phyloP scores from a whole-genome alignment of 768 basidiomycete species.

The Exsudoporus frostii region DNA sequence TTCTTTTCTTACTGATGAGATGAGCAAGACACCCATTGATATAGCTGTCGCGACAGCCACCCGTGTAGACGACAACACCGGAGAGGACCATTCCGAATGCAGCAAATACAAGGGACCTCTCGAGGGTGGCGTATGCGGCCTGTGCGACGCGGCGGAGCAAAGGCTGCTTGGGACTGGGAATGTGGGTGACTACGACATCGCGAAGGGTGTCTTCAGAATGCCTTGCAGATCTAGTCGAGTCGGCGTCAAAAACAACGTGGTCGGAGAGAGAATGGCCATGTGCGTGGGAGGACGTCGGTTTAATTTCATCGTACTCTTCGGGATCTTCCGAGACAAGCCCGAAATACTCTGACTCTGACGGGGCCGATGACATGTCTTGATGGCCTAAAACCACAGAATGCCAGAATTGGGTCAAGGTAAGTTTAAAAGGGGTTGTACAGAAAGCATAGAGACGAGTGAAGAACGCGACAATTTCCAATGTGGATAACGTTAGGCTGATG shows the following conservation, averaged over 20 bases:
- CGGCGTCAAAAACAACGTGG: conserved; percentile 47
- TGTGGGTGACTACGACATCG: conserved; percentile 31
- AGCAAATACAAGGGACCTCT: conserved; percentile 66
- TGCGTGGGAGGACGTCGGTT: conserved; percentile 32
- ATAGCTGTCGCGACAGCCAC: conserved; percentile 77
- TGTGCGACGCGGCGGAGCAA: conserved; percentile 43
- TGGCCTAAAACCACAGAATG: conserved; percentile 51
- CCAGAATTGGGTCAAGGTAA: conserved; percentile 54
- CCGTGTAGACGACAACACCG: conserved; percentile 81
- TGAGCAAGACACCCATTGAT: conserved; percentile 86
- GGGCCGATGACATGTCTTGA: conserved; percentile 31
- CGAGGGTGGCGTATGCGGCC: conserved; percentile 50
- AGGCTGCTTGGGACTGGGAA: conserved; percentile 14
- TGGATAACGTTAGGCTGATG: conserved; percentile 43
- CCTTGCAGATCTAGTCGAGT: conserved; percentile 39
- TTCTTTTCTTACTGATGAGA: conserved; percentile 68
- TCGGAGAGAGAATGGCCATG: conserved; percentile 49
- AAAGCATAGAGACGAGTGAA: conserved; percentile 52
- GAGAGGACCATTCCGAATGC: conserved; percentile 63
- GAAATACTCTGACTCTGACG: conserved; percentile 46
- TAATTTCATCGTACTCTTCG: conserved; percentile 53
- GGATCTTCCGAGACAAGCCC: conserved; percentile 54
- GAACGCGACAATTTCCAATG: conserved; percentile 51
- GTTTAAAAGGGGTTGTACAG: conserved; percentile 40
- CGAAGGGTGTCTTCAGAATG: conserved; percentile 60